Conservation (phyloP, 2,329 filamentous ascomycete species). For the Hortaea werneckii region DNA sequence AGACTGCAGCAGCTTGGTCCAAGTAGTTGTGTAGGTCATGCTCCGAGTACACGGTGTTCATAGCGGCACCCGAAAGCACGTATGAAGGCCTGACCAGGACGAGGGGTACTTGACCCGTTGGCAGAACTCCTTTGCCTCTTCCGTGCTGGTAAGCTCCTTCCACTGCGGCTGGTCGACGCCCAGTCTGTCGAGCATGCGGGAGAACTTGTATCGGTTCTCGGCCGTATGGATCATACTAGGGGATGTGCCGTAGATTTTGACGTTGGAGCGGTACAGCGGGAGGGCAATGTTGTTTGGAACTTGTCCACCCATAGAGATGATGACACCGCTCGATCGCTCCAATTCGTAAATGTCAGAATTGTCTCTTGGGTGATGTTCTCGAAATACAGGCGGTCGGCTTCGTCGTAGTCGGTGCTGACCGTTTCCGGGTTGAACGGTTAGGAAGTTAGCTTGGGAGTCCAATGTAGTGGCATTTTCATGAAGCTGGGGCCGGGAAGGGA, state of each 20-base stretch:
- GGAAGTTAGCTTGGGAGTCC: no score
- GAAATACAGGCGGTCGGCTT: conserved; percentile 90
- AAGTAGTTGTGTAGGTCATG: conserved; percentile 84
- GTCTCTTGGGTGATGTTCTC: conserved; percentile 90
- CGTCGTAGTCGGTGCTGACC: conserved; percentile 68
- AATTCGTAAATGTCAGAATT: conserved; percentile 82
- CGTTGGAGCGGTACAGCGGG: conserved; percentile 74
- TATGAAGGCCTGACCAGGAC: conserved; percentile 94
- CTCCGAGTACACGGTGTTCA: conserved; percentile 98
- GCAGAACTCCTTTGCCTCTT: conserved; percentile 82
- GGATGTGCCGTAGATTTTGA: conserved; percentile 88
- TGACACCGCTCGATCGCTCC: conserved; percentile 71
- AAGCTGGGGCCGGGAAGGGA: conserved; percentile 1
- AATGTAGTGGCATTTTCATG: no score
- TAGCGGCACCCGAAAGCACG: conserved; percentile 90
- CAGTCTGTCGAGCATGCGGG: conserved; percentile 91
- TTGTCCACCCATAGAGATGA: conserved; percentile 94
- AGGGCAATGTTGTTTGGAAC: conserved; percentile 97
- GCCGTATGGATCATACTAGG: conserved; percentile 98
- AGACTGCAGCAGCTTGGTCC: conserved; percentile 84
- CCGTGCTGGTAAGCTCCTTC: conserved; percentile 94
- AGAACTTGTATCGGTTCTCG: conserved; percentile 98
- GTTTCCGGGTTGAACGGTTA: no score
- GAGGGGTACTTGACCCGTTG: conserved; percentile 79
- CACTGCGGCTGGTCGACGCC: conserved; percentile 92